Base-by-base conservation (phyloP, 2,329 filamentous ascomycete species). In the Trichoderma breve region DNA sequence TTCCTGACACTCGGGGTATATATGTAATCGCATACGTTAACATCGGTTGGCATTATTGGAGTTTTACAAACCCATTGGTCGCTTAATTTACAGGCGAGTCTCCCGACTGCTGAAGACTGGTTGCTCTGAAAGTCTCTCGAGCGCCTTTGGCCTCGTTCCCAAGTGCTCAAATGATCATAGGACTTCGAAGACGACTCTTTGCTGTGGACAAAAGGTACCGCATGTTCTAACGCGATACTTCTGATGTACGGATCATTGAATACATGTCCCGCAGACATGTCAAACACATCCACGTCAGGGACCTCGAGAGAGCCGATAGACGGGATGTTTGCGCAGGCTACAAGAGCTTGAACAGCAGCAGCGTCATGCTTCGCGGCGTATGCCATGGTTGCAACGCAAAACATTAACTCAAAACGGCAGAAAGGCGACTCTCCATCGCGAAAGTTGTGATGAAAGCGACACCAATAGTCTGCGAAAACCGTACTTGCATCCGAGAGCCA, bases 1-100 rank as follows among this genome's bases (percentile, higher is more conserved):
- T 21, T 21, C 4, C 9, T 3, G 12, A n/a, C n/a, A 21, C 9
- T 21, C n/a, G 4, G 4, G 9, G 1, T 21, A 51, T 21, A 21
- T 51, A 51, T 21, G 6, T 51, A 51, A 5, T 0, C 3, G 9
- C 0, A 51, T 4, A 21, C 0, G 43, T 51, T 0, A 6, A n/a
- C 43, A 21, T 21, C 43, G 9, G 6, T 0, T 21, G 43, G 43
- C n/a, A 1, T 51, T 4, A 1, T 8, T 51, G 43, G 43, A 11
- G 11, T 21, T n/a, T 5, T 0, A 1, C 43, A 51, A 51, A 51
- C n/a, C 43, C 43, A 51, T 21, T 51, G 43, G 0, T 21, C 9
- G 21, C n/a, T 0, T 21, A 51, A 51, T 21, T 21, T 4, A 9
- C 0, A n/a, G 18, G 8, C n/a, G 8, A 47, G 12, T 2, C 5